Conservation (phyloP, 305 asterid species). For the Fraxinus dipetala region DNA sequence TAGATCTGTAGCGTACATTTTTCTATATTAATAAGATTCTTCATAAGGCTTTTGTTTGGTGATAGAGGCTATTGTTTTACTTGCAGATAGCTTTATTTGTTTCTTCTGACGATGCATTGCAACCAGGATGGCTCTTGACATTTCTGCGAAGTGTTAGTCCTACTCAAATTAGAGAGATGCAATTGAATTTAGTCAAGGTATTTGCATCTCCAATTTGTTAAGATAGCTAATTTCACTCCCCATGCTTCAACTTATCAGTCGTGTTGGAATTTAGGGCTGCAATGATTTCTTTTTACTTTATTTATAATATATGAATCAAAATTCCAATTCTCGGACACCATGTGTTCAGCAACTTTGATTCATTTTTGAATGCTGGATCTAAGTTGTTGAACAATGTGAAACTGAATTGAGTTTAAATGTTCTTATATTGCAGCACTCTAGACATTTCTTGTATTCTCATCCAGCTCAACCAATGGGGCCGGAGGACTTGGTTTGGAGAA, state of each 20-base stretch:
- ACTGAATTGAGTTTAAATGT: constrained; percentile 14
- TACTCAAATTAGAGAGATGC: constrained; percentile 59
- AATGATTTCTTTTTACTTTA: neutral
- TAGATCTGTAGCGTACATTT: neutral
- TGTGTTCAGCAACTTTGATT: neutral
- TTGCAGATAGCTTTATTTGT: constrained; percentile 84
- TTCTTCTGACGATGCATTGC: constrained; percentile 70
- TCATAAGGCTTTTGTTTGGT: constrained; percentile 6
- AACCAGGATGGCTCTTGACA: constrained; percentile 76
- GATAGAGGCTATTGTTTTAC: constrained; percentile 23
- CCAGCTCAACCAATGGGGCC: constrained; percentile 95
- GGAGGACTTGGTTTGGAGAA: constrained; percentile 94
- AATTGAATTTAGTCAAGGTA: constrained; percentile 75
- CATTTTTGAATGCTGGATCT: neutral
- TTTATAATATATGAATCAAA: neutral
- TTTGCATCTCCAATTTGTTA: constrained; percentile 21
- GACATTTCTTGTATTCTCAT: constrained; percentile 83
- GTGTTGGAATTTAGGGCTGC: neutral
- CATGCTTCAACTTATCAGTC: neutral
- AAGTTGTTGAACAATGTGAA: neutral
- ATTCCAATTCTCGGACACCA: neutral
- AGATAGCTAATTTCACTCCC: neutral
- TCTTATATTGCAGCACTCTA: constrained; percentile 58
- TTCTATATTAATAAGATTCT: neutral
- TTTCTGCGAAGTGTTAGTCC: constrained; percentile 60